These are phyloP conservation scores for Ganoderma leucocontextum DNA, from an alignment of 1,284 basidiomycete species.

Conservation along the genomic window DNA sequence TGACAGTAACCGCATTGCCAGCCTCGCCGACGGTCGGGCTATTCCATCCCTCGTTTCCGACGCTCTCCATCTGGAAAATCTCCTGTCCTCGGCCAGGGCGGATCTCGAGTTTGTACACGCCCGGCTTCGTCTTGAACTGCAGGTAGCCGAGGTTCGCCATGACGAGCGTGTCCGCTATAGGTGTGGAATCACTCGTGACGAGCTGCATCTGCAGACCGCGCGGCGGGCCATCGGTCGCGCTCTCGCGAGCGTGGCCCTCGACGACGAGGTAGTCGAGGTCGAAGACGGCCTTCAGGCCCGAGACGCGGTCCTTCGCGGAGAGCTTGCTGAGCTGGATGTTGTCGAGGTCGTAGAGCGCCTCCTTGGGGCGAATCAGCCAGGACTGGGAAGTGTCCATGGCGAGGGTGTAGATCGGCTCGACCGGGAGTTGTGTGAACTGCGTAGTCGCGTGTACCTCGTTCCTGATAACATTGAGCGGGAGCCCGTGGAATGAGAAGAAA, in stretches of 20 bases:
- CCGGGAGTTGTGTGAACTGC: conserved; percentile 61
- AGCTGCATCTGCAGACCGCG: conserved; percentile 89
- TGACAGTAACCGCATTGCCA: conserved; percentile 80
- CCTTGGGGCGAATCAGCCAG: conserved; percentile 92
- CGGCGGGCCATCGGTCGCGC: conserved; percentile 68
- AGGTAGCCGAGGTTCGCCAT: conserved; percentile 97
- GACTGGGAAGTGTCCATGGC: conserved; percentile 89
- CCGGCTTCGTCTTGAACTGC: conserved; percentile 94
- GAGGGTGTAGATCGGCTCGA: conserved; percentile 88
- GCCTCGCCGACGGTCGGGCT: conserved; percentile 72
- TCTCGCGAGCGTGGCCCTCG: conserved; percentile 92
- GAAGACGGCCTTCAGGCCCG: conserved; percentile 83
- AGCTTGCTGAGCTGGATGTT: conserved; percentile 88
- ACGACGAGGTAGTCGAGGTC: conserved; percentile 91
- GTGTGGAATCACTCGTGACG: conserved; percentile 53
- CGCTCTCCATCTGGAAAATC: conserved; percentile 85
- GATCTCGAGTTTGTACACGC: conserved; percentile 86
- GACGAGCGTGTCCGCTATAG: conserved; percentile 85
- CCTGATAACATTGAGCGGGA: conserved; percentile 43
- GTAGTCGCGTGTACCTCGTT: conserved; percentile 60
- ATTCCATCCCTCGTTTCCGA: conserved; percentile 85
- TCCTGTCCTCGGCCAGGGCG: conserved; percentile 84
- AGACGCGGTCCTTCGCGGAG: conserved; percentile 57
- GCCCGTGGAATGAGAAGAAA: neutral
- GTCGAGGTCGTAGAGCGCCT: conserved; percentile 93